These are phyloP conservation scores for Ceriops decandra DNA, from an alignment of 345 rosid genomes.

Conservation along the genomic window DNA sequence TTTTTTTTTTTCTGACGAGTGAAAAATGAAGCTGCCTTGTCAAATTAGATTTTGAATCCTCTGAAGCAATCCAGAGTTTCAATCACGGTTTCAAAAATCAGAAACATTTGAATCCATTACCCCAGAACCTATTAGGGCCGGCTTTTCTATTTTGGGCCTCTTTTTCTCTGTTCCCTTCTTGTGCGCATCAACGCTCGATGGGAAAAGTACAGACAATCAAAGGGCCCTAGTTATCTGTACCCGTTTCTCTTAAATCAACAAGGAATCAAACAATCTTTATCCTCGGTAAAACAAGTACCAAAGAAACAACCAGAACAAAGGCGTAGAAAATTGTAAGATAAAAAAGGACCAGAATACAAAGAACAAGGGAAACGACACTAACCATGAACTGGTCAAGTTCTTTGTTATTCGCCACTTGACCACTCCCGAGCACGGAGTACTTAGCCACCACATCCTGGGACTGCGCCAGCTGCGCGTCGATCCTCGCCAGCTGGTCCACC, in stretches of 20 bases:
- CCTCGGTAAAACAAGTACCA: too few relatives aligned
- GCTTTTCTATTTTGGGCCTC: too few relatives aligned
- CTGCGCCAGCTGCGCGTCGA: conserved; percentile 37
- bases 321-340: background rate
- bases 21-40: too few relatives aligned
- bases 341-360: background rate
- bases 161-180: background rate
- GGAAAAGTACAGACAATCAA: background rate
- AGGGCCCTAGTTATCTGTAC: background rate
- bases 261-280: too few relatives aligned
- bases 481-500: conserved; percentile 42
- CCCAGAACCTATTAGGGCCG: too few relatives aligned
- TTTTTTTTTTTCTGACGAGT: too few relatives aligned
- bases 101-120: too few relatives aligned
- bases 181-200: conserved; percentile 7
- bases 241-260: background rate
- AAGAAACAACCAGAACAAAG: background rate
- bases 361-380: conserved; percentile 1
- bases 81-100: too few relatives aligned
- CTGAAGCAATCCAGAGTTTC: conserved; percentile 16
- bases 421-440: conserved; percentile 32
- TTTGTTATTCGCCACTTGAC: conserved; percentile 30
- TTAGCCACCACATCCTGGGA: conserved; percentile 36
- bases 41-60: background rate
- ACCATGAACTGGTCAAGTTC: conserved; percentile 54